Evolutionary conservation across 257 asterid species (phyloP).

Genomic region (Perilla frutescens): DNA sequence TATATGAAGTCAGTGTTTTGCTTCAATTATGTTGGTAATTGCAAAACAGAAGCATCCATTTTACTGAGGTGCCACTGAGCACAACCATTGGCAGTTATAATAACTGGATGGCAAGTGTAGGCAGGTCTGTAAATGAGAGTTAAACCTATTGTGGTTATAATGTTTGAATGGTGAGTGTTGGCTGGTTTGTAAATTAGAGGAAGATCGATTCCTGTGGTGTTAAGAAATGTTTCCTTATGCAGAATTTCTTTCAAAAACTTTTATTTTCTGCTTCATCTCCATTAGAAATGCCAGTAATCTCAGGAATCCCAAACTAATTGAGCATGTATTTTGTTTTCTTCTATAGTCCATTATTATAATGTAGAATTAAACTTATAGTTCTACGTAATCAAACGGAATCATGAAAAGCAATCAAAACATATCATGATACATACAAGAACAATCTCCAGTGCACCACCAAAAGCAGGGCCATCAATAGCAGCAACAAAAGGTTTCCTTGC

Average conservation of each 20-base stretch:
- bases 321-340: background rate
- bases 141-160: background rate
- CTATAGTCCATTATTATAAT: background rate
- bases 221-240: background rate
- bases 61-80: background rate
- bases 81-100: background rate
- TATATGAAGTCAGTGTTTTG: background rate
- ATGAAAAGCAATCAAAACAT: slow-evolving; percentile 10
- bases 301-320: background rate
- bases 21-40: background rate
- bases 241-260: background rate
- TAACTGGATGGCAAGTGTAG: background rate
- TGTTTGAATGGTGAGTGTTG: background rate
- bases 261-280: background rate
- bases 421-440: slow-evolving; percentile 56
- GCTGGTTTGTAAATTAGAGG: background rate
- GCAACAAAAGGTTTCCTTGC: slow-evolving; percentile 68
- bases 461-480: slow-evolving; percentile 69
- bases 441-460: slow-evolving; percentile 73
- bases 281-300: background rate
- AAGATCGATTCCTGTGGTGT: background rate
- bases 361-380: background rate
- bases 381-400: slow-evolving; percentile 1
- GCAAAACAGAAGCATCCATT: background rate
- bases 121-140: slow-evolving; percentile 2